phyloP scores from a whole-genome alignment of 1,284 basidiomycete species.

The Afroboletus lepidellus region DNA sequence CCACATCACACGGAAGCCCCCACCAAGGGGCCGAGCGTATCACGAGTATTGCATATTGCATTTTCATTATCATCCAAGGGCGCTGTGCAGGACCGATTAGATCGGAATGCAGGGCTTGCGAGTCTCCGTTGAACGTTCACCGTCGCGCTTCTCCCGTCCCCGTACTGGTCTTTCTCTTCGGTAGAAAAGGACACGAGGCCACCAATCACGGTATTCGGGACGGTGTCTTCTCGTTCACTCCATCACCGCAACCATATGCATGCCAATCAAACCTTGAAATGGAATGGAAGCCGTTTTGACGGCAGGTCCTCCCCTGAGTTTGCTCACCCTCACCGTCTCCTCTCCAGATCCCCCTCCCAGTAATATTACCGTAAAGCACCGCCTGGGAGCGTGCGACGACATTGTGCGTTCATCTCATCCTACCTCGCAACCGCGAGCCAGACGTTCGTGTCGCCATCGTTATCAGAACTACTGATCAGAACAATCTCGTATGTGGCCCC shows the following conservation, averaged over 20 bases:
- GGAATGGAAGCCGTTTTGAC: constrained; percentile 28
- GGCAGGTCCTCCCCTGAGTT: constrained; percentile 10
- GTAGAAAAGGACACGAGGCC: constrained; percentile 12
- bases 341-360: background rate
- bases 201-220: constrained; percentile 16
- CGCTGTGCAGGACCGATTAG: background rate
- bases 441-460: constrained; percentile 8
- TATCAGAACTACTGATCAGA: constrained; percentile 14
- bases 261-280: constrained; percentile 31
- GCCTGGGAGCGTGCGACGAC: background rate
- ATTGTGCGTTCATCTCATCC: background rate
- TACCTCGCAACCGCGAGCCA: background rate
- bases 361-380: background rate
- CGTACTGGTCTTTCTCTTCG: background rate
- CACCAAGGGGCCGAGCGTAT: constrained; percentile 5
- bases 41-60: background rate
- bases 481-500: constrained; percentile 5
- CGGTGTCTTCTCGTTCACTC: constrained; percentile 13
- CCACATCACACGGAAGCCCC: constrained; percentile 57
- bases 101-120: background rate
- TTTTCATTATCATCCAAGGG: background rate
- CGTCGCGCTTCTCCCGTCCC: background rate
- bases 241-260: constrained; percentile 22
- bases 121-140: background rate
- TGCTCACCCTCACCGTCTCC: background rate